Evolutionary conservation across 1,139 yeast species (phyloP), one percentile per base, ranked within the genome.

Genomic region (Blastobotrys persicus): DNA sequence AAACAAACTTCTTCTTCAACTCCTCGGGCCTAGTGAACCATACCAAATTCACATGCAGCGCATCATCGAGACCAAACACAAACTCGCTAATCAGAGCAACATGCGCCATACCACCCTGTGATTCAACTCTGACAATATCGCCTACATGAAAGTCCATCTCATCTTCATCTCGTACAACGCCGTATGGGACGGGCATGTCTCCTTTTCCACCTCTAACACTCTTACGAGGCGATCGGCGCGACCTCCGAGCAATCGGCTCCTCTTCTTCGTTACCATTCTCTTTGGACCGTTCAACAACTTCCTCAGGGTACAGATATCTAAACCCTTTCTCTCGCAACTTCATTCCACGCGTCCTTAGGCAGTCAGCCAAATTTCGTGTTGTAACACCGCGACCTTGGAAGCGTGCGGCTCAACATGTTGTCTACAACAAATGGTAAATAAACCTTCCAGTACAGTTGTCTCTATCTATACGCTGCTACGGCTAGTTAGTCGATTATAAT

Each of bases 221-320:
- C 19, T 37, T 37, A 5, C 41, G 41, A 18, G 41, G 41, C 7
- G 41, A 37, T 37, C 41, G 26, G 4, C 41, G 41, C 7, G 41
- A 17, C 14, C 41, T 37, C 14, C 41, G 41, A 17, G 28, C 5
- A 19, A 9, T 37, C 4, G 26, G 26, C 26, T 19, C 41, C 13
- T 37, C 19, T 13, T 37, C 14, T 16, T 9, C 28, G 6, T 37
- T 16, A 7, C 19, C 41, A 17, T 19, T 13, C 34, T 13, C 14
- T 18, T 37, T 18, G 14, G 41, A 26, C 28, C 19, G 23, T 19
- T 37, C 41, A 49, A 37, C 55, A 47, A 37, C 54, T 45, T 20
- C 13, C 19, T 19, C 41, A 28, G 64, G 63, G 34, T 54, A 69
- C 44, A 81, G n/a, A 14, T 37, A 37, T 23, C n/a, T 18, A 16